Base-by-base conservation (phyloP, 164 flowering plant species). In the Tinospora cordifolia region DNA sequence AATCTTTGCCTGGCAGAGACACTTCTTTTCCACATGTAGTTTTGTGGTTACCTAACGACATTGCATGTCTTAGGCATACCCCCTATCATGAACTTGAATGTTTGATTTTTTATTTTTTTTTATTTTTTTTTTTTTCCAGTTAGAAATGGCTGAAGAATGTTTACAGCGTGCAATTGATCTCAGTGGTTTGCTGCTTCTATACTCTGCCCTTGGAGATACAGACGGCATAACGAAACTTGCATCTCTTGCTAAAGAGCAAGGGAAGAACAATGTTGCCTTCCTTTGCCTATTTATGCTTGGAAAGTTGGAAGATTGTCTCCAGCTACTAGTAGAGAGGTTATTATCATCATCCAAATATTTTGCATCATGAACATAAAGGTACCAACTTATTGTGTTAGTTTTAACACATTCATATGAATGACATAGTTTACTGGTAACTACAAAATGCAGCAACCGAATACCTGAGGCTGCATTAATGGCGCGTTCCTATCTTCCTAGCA, bases 391-490 rank as follows among this genome's bases (percentile, higher is more conserved):
- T 41, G 46, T 3, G 46, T 41, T 41, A 71, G 38, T 14, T 63
- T 63, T 27, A 25, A 13, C 65, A 62, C 14, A 2, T 30, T 60
- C 7, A 10, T 8, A 15, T 25, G 38, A 3, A 63, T 63, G 10
- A 59, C 22, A 11, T 14, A 24, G n/a, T 19, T 60, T 27, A 46
- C 15, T 59, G 38, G 38, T 24, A 60, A 3, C 65, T 62, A 75
- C 57, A 40, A 75, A 30, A 74, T 75, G 75, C 93, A 94, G 97
- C 85, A 89, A 94, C 66, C 90, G 98, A 81, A 92, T 94, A 75
- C 98, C 98, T 65, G 98, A 94, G 77, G 98, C 98, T 82, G 97
- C 97, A 75, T 80, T 94, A 76, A 90, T 94, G 96, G 98, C 98
- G 24, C 84, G 98, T 62, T 94, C 98, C 65, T 94, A 94, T 80